Base-by-base conservation (phyloP, 2,329 filamentous ascomycete species). In the Magnaporthiopsis rhizophila region DNA sequence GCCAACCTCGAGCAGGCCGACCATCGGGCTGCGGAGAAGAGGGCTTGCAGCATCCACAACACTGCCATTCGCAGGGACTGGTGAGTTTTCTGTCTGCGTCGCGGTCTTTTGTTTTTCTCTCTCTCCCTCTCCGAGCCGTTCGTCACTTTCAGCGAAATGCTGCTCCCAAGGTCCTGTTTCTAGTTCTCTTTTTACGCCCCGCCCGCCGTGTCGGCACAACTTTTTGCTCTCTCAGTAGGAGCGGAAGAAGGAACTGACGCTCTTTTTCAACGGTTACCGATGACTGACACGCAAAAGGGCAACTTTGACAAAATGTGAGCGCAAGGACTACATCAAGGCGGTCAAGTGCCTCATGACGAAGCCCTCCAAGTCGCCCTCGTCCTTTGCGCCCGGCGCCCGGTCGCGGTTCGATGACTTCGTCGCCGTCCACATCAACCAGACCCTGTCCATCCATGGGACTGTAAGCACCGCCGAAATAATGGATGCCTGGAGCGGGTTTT, bases 351-450 rank as follows among this genome's bases (percentile, higher is more conserved):
- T 73, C 13, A 71, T 69, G 68, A 69, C 68, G 45, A 58, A 66
- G 21, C 70, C 72, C 5, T 59, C 69, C 64, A 66, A 68, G 57
- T 65, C 67, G 3, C 65, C 67, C 60, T 66, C 68, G 38, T 66
- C 66, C 32, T 60, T 65, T 38, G 69, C 69, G 36, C 71, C 73
- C 0, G 73, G 72, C 12, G 71, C 68, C 5, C 62, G 66, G 59
- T 71, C 66, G 58, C 68, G 71, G 11, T 74, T 68, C 57, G 73
- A 75, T 58, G 75, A 77, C 71, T 77, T 77, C 67, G 74, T 76
- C 6, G 74, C 71, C 56, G 71, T 74, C n/a, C 75, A 77, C 67
- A 74, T 77, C 68, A 75, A 76, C 69, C 73, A 72, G 68, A 73
- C 69, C 5, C 58, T 71, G 64, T 65, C 61, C 50, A 73, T 73